A percentile compares a stretch with the other conserved stretches of the same genome.
Evolutionary conservation across 352 stramenopile genomes (phyloP).

Genomic region (Thraustochytrium striatum): DNA sequence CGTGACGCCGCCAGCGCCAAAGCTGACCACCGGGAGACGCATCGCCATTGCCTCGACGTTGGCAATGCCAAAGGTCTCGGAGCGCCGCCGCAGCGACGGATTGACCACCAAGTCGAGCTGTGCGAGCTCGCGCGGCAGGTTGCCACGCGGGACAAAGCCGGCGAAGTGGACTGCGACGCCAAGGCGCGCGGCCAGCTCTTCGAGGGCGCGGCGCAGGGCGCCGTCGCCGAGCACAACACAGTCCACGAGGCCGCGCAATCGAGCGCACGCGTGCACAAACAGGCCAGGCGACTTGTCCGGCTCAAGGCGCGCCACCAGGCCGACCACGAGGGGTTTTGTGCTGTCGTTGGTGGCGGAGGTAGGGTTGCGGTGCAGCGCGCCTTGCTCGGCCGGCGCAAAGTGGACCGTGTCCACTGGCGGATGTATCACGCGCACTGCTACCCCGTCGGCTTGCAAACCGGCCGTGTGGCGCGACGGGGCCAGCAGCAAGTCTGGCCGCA

Average conservation of each 20-base stretch:
- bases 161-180: constrained; percentile 52
- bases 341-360: too few relatives aligned
- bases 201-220: constrained; percentile 31
- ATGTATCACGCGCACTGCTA: not conserved
- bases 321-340: constrained; percentile 8
- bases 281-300: constrained; percentile 57
- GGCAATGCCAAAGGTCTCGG: constrained; percentile 62
- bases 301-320: constrained; percentile 52
- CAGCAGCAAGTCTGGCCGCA: not conserved
- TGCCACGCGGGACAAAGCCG: constrained; percentile 44
- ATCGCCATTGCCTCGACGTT: constrained; percentile 61
- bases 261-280: constrained; percentile 50
- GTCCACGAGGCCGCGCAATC: not conserved
- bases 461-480: not conserved
- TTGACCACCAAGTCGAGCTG: constrained; percentile 58
- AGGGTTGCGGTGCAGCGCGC: too few relatives aligned
- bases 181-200: constrained; percentile 50
- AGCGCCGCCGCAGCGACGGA: constrained; percentile 52
- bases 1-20: constrained; percentile 55
- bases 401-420: not conserved
- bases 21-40: constrained; percentile 57
- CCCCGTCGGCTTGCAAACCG: not conserved
- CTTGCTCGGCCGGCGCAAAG: not conserved
- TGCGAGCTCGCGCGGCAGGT: constrained; percentile 37
- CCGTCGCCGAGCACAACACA: constrained; percentile 59